phyloP scores from a whole-genome alignment of 2,329 filamentous ascomycete genomes.

The Myriosclerotinia curreyana region DNA sequence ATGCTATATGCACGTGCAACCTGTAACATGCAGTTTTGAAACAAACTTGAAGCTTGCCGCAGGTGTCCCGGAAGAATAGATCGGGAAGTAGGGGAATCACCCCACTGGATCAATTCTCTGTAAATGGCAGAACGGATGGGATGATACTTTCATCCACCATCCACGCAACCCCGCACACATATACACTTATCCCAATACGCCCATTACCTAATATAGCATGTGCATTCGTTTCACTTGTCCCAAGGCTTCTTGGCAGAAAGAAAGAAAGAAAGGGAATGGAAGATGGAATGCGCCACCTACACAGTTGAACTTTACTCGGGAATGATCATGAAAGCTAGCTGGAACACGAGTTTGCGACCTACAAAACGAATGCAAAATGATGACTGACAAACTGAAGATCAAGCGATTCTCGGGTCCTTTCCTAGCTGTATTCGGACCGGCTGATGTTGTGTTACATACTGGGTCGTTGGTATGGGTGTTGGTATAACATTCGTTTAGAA shows the following conservation, averaged over 20 bases:
- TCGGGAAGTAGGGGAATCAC: not conserved
- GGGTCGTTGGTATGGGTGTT: not conserved
- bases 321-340: not conserved
- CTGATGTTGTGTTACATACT: not conserved
- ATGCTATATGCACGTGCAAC: not conserved
- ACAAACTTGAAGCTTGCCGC: not conserved
- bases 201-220: not conserved
- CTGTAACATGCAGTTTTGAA: not conserved
- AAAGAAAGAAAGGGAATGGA: not conserved
- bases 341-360: not conserved
- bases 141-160: not conserved
- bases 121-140: not conserved
- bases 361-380: not conserved
- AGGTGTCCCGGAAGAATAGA: not conserved
- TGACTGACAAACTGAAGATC: not conserved
- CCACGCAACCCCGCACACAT: not conserved
- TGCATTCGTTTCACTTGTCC: not conserved
- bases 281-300: not conserved
- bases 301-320: not conserved
- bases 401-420: not conserved
- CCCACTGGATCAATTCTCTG: not conserved
- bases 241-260: not conserved
- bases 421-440: slow-evolving; percentile 7
- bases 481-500: not conserved
- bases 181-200: not conserved